These are phyloP conservation scores for Platanthera zijinensis DNA, from an alignment of 106 monocot species.

Conservation along the genomic window DNA sequence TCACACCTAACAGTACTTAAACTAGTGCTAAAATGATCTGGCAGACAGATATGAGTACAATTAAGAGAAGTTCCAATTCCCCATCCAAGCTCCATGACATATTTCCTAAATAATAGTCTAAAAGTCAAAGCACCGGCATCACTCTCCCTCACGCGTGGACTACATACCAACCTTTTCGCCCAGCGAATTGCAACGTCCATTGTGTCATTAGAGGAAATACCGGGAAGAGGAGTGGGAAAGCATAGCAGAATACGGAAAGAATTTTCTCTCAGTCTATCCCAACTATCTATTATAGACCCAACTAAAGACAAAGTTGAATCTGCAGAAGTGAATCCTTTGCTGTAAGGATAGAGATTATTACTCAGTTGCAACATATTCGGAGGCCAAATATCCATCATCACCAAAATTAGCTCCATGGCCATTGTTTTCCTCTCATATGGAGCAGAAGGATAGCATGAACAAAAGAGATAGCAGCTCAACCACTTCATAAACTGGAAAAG, in stretches of 20 bases:
- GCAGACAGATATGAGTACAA: conserved; percentile 16
- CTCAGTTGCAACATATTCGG: conserved; percentile 18
- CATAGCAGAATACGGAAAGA: conserved; percentile 81
- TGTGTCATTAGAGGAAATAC: conserved; percentile 44
- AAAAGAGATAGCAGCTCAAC: conserved; percentile 79
- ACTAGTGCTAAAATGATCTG: conserved; percentile 17
- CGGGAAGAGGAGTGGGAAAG: conserved; percentile 92
- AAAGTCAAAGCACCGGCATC: conserved; percentile 95
- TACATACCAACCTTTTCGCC: conserved; percentile 81
- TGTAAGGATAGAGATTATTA: conserved; percentile 49
- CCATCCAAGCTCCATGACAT: conserved; percentile 80
- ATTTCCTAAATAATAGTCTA: conserved; percentile 82
- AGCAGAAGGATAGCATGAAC: conserved; percentile 92
- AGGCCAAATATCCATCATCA: conserved; percentile 86
- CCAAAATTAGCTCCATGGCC: conserved; percentile 95
- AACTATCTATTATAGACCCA: conserved; percentile 94
- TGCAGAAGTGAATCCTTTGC: conserved; percentile 51
- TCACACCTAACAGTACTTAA: conserved; percentile 6
- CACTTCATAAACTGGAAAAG: conserved; percentile 88
- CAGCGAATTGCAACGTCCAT: conserved; percentile 61
- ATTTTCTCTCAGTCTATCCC: conserved; percentile 88
- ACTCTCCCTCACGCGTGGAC: conserved; percentile 97
- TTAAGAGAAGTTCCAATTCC: conserved; percentile 33
- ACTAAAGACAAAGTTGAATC: conserved; percentile 70
- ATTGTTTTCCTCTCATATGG: conserved; percentile 98